Evolutionary conservation across 2,329 filamentous ascomycete species (phyloP).

Genomic region (Trichoderma sp.): DNA sequence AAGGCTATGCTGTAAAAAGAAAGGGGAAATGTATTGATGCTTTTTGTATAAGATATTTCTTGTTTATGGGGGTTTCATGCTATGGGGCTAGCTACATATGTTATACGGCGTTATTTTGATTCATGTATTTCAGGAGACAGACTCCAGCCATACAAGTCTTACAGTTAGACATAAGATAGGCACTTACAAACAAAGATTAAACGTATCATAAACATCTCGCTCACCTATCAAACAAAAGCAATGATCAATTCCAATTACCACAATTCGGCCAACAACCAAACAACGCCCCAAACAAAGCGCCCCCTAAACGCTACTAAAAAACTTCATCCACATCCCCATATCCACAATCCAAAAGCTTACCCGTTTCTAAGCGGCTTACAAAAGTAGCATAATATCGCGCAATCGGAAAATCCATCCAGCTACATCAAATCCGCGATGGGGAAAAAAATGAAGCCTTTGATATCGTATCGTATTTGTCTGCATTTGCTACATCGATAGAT

Average conservation of each 20-base stretch:
- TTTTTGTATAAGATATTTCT: neutral
- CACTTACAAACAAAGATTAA: neutral
- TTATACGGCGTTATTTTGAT: neutral
- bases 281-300: neutral
- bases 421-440: neutral
- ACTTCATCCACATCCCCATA: neutral
- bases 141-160: neutral
- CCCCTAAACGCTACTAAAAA: neutral
- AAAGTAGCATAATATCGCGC: neutral
- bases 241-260: neutral
- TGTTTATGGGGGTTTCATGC: neutral
- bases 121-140: neutral
- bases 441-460: neutral
- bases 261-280: neutral
- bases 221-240: neutral
- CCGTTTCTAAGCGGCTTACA: neutral
- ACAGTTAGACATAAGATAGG: neutral
- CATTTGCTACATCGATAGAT: neutral
- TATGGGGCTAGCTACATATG: neutral
- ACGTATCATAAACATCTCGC: neutral
- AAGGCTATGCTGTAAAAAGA: slow-evolving; percentile 71
- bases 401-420: neutral
- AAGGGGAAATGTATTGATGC: neutral
- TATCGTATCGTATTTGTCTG: slow-evolving; percentile 3
- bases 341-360: neutral